These are phyloP conservation scores for Orychophragmus violaceus DNA, from an alignment of 345 rosid genomes.

Conservation along the genomic window DNA sequence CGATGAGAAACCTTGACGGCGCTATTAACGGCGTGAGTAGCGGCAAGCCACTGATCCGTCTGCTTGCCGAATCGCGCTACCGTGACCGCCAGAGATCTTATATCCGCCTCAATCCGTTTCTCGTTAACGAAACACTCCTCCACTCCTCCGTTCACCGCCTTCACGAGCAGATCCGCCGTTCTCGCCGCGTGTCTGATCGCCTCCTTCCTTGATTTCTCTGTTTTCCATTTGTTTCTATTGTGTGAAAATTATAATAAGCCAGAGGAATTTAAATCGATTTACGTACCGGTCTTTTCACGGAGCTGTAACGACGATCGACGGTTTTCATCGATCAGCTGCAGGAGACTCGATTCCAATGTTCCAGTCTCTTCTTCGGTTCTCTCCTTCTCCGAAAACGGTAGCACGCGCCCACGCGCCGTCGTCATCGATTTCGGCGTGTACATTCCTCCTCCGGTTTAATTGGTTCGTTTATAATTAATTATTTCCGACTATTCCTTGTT, in stretches of 20 bases:
- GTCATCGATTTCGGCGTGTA: constrained; percentile 32
- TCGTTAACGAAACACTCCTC: constrained; percentile 68
- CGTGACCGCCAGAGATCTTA: constrained; percentile 55
- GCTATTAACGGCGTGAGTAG: constrained; percentile 62
- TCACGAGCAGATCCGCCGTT: constrained; percentile 71
- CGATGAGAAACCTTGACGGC: constrained; percentile 56
- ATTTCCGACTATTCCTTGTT: background rate
- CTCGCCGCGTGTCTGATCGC: constrained; percentile 53
- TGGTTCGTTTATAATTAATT: background rate
- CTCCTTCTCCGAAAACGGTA: constrained; percentile 23
- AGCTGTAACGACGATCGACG: constrained; percentile 52
- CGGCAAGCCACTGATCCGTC: constrained; percentile 78
- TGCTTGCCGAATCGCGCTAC: constrained; percentile 61
- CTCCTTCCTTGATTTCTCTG: constrained; percentile 77
- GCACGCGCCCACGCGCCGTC: constrained; percentile 35
- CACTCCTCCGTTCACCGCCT: constrained; percentile 77
- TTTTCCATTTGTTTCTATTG: background rate
- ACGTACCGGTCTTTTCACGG: constrained; percentile 55
- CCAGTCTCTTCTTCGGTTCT: constrained; percentile 30
- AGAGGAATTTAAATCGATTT: background rate
- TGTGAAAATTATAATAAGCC: no score
- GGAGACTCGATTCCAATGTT: constrained; percentile 53
- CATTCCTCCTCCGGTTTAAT: constrained; percentile 27
- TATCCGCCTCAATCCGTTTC: constrained; percentile 77
- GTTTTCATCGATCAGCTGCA: constrained; percentile 54